Percentiles rank a stretch among this genome's conserved stretches.
Evolutionary conservation across 805 yeast genomes (phyloP).

Genomic region (Sugiyamaella floridensis): DNA sequence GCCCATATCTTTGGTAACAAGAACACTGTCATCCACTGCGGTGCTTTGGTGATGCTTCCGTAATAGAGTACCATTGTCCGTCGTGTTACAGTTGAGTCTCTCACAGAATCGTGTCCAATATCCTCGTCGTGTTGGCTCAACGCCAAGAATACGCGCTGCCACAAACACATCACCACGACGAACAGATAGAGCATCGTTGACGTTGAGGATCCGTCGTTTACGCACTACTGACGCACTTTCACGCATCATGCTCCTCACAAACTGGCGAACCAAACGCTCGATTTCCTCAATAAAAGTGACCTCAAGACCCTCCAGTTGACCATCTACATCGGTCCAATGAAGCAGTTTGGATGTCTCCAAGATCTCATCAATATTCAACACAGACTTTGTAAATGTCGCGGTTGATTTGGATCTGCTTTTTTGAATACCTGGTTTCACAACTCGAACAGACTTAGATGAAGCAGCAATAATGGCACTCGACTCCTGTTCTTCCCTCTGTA

Average conservation of each 20-base stretch:
- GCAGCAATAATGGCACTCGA: background rate
- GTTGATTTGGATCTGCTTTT: background rate
- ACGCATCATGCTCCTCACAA: background rate
- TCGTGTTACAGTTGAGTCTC: too few relatives aligned
- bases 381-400: background rate
- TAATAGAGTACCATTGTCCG: too few relatives aligned
- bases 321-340: background rate
- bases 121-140: background rate
- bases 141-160: background rate
- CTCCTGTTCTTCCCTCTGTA: conserved; percentile 16
- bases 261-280: background rate
- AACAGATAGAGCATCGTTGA: background rate
- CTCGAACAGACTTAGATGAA: conserved; percentile 1
- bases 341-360: background rate
- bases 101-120: background rate
- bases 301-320: background rate
- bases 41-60: background rate
- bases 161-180: background rate
- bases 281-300: background rate
- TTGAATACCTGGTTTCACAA: background rate
- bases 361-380: background rate
- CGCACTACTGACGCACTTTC: background rate
- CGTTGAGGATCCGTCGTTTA: background rate
- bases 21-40: background rate
- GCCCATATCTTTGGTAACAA: background rate